Evolutionary conservation across 805 yeast genomes (phyloP), one percentile per base, ranked within the genome.

Genomic region (Monosporozyma aquatica): DNA sequence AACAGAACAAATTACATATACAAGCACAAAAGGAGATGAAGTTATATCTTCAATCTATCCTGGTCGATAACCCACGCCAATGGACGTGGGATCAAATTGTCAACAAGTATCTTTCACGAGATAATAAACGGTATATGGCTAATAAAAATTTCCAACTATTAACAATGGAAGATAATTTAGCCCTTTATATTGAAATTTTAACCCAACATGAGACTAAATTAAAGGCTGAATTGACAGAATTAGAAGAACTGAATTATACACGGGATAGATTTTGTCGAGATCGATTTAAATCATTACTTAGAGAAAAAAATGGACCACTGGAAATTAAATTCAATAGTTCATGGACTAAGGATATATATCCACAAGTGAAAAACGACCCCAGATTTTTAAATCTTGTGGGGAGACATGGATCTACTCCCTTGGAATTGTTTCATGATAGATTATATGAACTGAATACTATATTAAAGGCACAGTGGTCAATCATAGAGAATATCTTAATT

Each of bases 391-490:
- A 71, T 18, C 48, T 87, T 28, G 69, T 87, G 43, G 95, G 94
- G 0, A 70, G 87, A 42, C 68, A 74, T 36, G 95, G 95, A 0
- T 86, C 95, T 0, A 71, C 78, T 1, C 82, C 95, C 1, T 54
- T 80, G 33, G 95, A 87, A 48, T 61, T 84, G 32, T 87, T 82
- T 57, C 74, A 85, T 75, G 95, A 87, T 57, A 53, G 73, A 0
- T 70, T 82, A 3, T 87, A 82, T 50, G 80, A 75, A 43, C 78
- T 76, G 51, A 69, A 72, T 26, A 73, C 78, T 42, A 53, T 68
- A 1, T 55, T 83, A 36, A 72, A 71, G 45, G 76, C 78, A 18
- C 76, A 78, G 54, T 74, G 74, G 42, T 85, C 80, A 40, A 60
- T 80, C 33, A 73, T 78, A 1, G 73, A 74, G 40, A 78, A 73